Evolutionary conservation across 345 rosid genomes (phyloP).

Genomic region (Laguncularia racemosa): DNA sequence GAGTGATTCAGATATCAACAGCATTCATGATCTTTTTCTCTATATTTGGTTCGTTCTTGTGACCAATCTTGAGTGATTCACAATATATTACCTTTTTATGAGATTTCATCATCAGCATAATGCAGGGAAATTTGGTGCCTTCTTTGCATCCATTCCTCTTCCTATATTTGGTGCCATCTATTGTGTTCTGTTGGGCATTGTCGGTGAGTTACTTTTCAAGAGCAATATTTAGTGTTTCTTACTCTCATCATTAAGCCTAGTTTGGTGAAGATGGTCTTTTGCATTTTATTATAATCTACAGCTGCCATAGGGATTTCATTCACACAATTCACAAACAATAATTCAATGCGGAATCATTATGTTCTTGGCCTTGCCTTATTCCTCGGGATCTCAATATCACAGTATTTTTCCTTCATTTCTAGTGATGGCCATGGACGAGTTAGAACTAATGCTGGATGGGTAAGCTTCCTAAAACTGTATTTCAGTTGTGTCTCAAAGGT

Average conservation of each 20-base stretch:
- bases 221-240: background rate
- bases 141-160: constrained; percentile 93
- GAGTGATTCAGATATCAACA: constrained; percentile 90
- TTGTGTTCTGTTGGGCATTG: constrained; percentile 83
- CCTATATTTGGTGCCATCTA: constrained; percentile 90
- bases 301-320: constrained; percentile 86
- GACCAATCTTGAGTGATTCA: background rate
- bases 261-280: background rate
- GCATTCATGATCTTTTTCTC: constrained; percentile 97
- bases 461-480: constrained; percentile 28
- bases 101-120: background rate
- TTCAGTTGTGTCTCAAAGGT: background rate
- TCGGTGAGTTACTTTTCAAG: constrained; percentile 43
- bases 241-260: background rate
- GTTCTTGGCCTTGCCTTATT: constrained; percentile 76
- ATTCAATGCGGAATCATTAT: constrained; percentile 87
- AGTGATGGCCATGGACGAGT: constrained; percentile 74
- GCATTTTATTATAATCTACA: constrained; percentile 15
- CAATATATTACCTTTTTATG: background rate
- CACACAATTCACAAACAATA: constrained; percentile 72
- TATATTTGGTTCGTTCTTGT: constrained; percentile 64
- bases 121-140: constrained; percentile 92
- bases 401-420: constrained; percentile 55
- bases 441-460: constrained; percentile 77
- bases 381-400: constrained; percentile 79